Conservation (phyloP, 306 rosid species). For the Quillaja saponaria region DNA sequence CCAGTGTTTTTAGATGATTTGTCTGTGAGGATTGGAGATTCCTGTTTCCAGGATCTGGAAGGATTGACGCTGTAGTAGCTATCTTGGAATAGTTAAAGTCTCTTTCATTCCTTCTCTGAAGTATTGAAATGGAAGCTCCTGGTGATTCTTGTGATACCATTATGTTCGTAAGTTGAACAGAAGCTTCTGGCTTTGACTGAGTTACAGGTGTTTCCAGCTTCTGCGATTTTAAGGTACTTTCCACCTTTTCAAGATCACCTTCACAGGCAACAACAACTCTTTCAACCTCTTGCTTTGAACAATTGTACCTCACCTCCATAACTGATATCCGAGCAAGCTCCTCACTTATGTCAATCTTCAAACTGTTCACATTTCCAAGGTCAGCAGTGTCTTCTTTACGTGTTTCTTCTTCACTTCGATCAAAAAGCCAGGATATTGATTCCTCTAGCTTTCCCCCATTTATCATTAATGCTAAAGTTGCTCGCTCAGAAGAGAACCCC, state of each 20-base stretch:
- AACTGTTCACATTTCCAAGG: constrained; percentile 42
- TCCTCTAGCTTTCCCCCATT: constrained; percentile 75
- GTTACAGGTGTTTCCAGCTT: constrained; percentile 55
- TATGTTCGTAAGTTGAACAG: constrained; percentile 35
- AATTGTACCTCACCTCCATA: constrained; percentile 54
- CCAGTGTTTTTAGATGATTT: constrained; percentile 43
- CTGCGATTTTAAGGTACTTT: constrained; percentile 46
- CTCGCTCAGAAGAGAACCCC: constrained; percentile 72
- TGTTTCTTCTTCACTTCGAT: constrained; percentile 56
- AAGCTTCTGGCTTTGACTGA: constrained; percentile 56
- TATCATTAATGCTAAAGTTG: constrained; percentile 65
- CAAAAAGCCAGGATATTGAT: constrained; percentile 72
- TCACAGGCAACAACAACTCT: constrained; percentile 74
- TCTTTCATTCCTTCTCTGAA: constrained; percentile 56
- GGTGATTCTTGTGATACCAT: constrained; percentile 48
- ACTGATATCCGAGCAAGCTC: constrained; percentile 60
- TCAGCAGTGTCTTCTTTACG: constrained; percentile 31
- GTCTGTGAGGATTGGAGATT: constrained; percentile 43
- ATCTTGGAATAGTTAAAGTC: constrained; percentile 60
- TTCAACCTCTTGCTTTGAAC: constrained; percentile 84
- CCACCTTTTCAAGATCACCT: constrained; percentile 79
- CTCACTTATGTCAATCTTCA: constrained; percentile 81
- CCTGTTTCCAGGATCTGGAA: constrained; percentile 42
- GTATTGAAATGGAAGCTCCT: constrained; percentile 40
- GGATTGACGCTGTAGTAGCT: constrained; percentile 41